Evolutionary conservation across 179 eudicot species (phyloP).

Genomic region (Patellifolia procumbens): DNA sequence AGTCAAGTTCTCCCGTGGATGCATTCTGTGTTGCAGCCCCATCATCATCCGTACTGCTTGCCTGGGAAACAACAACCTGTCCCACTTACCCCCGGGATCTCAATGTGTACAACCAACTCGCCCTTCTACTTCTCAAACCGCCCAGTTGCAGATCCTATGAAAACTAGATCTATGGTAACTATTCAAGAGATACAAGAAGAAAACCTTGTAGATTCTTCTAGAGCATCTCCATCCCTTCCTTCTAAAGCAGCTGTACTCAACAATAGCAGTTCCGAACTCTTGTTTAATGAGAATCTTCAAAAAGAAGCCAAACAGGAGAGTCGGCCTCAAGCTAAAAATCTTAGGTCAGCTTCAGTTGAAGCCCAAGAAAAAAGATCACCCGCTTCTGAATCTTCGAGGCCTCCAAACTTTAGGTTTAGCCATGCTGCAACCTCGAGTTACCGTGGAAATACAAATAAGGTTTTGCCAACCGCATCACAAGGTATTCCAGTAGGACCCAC

Average conservation of each 20-base stretch:
- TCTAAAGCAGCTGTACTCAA: conserved; percentile 12
- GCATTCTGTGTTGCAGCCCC: conserved; percentile 40
- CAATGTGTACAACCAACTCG: conserved; percentile 22
- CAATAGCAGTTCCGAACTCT: conserved; percentile 14
- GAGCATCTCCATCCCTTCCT: conserved; percentile 12
- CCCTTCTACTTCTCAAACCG: conserved; percentile 36
- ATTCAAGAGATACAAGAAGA: conserved; percentile 44
- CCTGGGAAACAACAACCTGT: conserved; percentile 17
- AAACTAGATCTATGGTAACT: conserved; percentile 36
- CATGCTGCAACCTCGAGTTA: conserved; percentile 19
- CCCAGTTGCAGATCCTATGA: conserved; percentile 22
- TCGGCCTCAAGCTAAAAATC: conserved; percentile 17
- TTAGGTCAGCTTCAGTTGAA: conserved; percentile 11
- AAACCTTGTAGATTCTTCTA: conserved; percentile 27
- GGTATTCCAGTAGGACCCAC: conserved; percentile 11
- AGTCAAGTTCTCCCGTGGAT: conserved; percentile 37
- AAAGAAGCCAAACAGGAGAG: conserved; percentile 21
- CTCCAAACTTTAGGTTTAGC: conserved; percentile 8
- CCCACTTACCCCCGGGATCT: conserved; percentile 12
- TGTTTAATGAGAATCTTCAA: conserved; percentile 23
- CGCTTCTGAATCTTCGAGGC: conserved; percentile 12
- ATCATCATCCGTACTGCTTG: conserved; percentile 30
- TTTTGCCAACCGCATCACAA: conserved; percentile 13
- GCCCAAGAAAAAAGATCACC: conserved; percentile 1
- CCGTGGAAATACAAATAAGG: neutral